phyloP scores from a whole-genome alignment of 2,329 filamentous ascomycete genomes.

The Botrytis deweyae region DNA sequence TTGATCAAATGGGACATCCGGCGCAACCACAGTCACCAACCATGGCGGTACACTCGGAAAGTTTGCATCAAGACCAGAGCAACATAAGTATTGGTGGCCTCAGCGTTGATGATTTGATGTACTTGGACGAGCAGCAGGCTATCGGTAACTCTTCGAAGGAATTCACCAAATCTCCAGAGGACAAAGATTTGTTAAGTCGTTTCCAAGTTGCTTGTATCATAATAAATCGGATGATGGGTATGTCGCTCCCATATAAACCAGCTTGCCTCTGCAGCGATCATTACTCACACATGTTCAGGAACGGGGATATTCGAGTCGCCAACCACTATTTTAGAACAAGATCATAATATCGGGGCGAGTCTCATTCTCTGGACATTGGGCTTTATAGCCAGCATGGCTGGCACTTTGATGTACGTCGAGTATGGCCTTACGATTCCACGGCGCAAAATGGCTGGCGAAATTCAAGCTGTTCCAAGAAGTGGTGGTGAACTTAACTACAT shows the following conservation, averaged over 20 bases:
- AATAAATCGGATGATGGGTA: constrained; percentile 21
- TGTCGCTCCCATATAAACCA: neutral
- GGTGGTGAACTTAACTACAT: constrained; percentile 51
- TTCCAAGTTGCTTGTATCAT: constrained; percentile 18
- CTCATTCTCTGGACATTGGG: constrained; percentile 56
- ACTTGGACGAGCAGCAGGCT: neutral
- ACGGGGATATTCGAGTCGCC: constrained; percentile 46
- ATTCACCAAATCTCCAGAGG: neutral
- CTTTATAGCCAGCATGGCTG: constrained; percentile 35
- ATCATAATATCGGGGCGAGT: constrained; percentile 54
- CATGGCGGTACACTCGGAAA: neutral
- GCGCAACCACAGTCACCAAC: neutral
- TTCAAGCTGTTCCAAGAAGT: constrained; percentile 45
- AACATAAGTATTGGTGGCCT: constrained; percentile 9
- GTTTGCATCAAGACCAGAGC: neutral
- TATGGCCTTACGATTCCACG: constrained; percentile 50
- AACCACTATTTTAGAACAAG: constrained; percentile 48
- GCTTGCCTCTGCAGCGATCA: neutral
- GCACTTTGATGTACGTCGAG: constrained; percentile 43
- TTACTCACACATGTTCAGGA: constrained; percentile 23
- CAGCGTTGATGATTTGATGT: neutral
- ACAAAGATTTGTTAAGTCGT: constrained; percentile 15
- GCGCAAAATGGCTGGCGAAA: constrained; percentile 42
- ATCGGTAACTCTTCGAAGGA: constrained; percentile 2
- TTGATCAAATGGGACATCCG: neutral